Conservation (phyloP, 2,329 filamentous ascomycete species). For the Fusarium miscanthi region DNA sequence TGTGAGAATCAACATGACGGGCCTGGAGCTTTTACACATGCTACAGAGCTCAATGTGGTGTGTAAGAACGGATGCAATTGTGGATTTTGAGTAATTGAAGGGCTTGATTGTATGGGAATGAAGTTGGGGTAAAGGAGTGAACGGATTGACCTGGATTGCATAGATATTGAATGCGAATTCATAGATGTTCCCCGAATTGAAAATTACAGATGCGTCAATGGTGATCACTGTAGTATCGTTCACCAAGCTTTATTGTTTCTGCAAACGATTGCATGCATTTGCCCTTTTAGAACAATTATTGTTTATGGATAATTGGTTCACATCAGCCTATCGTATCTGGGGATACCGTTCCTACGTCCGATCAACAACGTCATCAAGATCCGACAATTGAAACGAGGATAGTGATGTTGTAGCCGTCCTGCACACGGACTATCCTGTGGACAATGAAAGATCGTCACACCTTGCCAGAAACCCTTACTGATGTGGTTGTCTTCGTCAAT, state of each 20-base stretch:
- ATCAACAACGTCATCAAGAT: constrained; percentile 40
- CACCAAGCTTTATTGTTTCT: constrained; percentile 12
- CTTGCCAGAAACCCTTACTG: constrained; percentile 28
- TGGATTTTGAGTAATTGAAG: constrained; percentile 5
- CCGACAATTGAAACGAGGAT: constrained; percentile 42
- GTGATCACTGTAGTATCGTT: neutral
- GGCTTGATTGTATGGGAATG: constrained; percentile 8
- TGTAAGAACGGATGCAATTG: constrained; percentile 17
- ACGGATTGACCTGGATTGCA: neutral
- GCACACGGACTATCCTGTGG: constrained; percentile 43
- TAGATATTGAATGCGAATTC: neutral
- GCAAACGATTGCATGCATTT: constrained; percentile 35
- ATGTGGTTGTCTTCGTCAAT: constrained; percentile 32
- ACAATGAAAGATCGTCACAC: constrained; percentile 38
- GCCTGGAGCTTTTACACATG: constrained; percentile 18
- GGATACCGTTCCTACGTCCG: constrained; percentile 28
- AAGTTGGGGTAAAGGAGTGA: neutral
- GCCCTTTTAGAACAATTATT: constrained; percentile 35
- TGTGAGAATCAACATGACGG: constrained; percentile 22
- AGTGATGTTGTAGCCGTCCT: constrained; percentile 44
- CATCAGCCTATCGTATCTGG: constrained; percentile 33
- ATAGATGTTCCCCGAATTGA: neutral
- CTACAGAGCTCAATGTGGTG: constrained; percentile 4
- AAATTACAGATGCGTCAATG: neutral
- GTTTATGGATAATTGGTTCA: constrained; percentile 37